Evolutionary conservation across 345 rosid species (phyloP), one percentile per base, ranked within the genome.

Genomic region (Clausena lansium): DNA sequence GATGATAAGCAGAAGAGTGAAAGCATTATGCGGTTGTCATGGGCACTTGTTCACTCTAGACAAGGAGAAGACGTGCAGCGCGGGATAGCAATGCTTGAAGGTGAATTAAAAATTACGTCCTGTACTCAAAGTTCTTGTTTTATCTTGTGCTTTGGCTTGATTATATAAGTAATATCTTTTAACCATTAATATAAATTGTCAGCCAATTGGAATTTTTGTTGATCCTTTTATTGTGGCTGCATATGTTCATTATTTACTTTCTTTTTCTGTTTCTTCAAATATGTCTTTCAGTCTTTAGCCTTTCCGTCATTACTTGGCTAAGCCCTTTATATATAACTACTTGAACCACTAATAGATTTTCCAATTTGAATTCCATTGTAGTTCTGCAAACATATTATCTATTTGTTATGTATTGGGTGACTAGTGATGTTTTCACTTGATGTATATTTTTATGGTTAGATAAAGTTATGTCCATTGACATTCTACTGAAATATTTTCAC

Each of bases 21-120:
- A 57, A 84, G 91, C 85, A 81, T 92, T 9, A 93, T 89, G 93
- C 73, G 97, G n/a, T 83, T 93, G 74, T 92, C 98, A 13, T 93
- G 98, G 98, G 91, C 95, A 32, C 97, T 93, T 76, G 97, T 89
- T 80, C 98, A 92, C 80, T 93, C 98, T 13, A 85, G 85, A 14
- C 91, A 89, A 77, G 73, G 87, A 4, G 98, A 89, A 81, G 91
- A 92, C 70, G 89, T 90, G 70, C 97, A 90, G 72, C 95, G 97
- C 25, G 98, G 95, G 54, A 83, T 88, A 24, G 94, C 86, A 54
- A 88, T 93, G 98, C 91, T 93, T 66, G 91, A 91, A 82, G 89
- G 97, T 91, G 78, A 59, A 24, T 2, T 33, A 69, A 24, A 17
- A 24, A 17, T 25, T 14, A 67, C 41, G 6, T 19, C n/a, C 3